Base-by-base conservation (phyloP, 2,329 filamentous ascomycete genomes). In the Pezicula neosporulosa region DNA sequence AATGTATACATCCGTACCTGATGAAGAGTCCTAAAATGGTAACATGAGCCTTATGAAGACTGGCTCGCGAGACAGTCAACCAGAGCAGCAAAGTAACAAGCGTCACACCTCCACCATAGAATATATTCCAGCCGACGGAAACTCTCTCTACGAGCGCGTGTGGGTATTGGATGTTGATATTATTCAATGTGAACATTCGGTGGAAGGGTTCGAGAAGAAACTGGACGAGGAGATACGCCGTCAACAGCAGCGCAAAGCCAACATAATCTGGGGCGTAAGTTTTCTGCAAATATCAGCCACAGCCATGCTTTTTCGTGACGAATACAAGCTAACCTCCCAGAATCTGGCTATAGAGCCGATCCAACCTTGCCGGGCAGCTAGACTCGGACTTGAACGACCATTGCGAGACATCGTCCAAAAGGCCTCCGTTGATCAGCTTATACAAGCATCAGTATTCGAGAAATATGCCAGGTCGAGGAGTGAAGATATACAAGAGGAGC, bases 181-280 rank as follows among this genome's bases (percentile, higher is more conserved):
- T 90, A 66, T 91, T 88, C 56, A 97, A 81, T 57, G 83, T 88
- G 73, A 99, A 97, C 83, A 97, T 88, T 71, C 90, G 90, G 68
- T 97, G 91, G 68, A 97, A 97, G 0, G 94, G 94, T 54, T 86
- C 85, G 61, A 89, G 79, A 58, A 87, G 77, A 61, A 88, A 73
- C 69, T 72, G 56, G 64, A 86, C 82, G 52, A 85, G 62, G 16
- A 87, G 69, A 70, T 89, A 94, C 47, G 78, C 81, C 5, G 77
- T 73, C 7, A 90, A 64, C n/a, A 97, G 76, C 37, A 89, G 68
- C 2, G 76, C 73, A 56, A 97, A 81, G 35, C 90, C 90, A 28
- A 95, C 70, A 71, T 96, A 97, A 68, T 99, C 94, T 6, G 89
- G 83, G 10, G 89, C 89, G 74, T 97, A 94, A 1, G 89, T 91